Evolutionary conservation across 2,329 filamentous ascomycete genomes (phyloP).

Genomic region (Epicoccum nigrum): DNA sequence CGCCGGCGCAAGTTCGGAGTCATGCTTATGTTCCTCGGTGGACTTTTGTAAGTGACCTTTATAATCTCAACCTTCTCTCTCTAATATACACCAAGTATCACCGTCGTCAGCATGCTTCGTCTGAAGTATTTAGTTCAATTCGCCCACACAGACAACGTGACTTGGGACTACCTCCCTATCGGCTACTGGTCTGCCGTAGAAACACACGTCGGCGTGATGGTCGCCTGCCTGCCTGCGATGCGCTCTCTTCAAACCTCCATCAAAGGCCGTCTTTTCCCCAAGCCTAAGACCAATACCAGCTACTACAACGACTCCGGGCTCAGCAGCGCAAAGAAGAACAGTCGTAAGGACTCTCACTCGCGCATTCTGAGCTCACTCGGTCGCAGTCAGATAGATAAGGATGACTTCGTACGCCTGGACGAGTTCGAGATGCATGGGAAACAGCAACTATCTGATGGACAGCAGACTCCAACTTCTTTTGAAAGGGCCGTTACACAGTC

Average conservation of each 20-base stretch:
- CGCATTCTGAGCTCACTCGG: conserved; percentile 2
- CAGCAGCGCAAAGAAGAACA: conserved; percentile 1
- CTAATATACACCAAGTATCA: conserved; percentile 43
- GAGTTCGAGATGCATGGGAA: not conserved
- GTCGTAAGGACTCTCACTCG: not conserved
- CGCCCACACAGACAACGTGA: conserved; percentile 49
- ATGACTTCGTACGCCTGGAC: not conserved
- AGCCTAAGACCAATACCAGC: not conserved
- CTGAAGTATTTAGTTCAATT: conserved; percentile 53
- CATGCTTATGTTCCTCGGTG: conserved; percentile 48
- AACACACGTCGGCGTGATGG: conserved; percentile 34
- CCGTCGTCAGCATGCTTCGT: conserved; percentile 53
- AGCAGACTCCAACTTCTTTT: not conserved
- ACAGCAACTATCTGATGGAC: not conserved
- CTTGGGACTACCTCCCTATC: conserved; percentile 42
- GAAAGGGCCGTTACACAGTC: not conserved
- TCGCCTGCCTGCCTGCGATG: conserved; percentile 34
- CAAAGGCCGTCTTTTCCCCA: not conserved
- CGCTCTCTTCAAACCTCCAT: conserved; percentile 17
- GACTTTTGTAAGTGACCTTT: conserved; percentile 45
- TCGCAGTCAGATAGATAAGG: conserved; percentile 3
- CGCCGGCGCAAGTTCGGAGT: conserved; percentile 40
- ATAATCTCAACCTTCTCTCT: not conserved
- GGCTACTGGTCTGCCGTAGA: conserved; percentile 39
- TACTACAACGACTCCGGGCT: conserved; percentile 7